phyloP scores from a whole-genome alignment of 345 rosid genomes.

The Gossypium arboreum region DNA sequence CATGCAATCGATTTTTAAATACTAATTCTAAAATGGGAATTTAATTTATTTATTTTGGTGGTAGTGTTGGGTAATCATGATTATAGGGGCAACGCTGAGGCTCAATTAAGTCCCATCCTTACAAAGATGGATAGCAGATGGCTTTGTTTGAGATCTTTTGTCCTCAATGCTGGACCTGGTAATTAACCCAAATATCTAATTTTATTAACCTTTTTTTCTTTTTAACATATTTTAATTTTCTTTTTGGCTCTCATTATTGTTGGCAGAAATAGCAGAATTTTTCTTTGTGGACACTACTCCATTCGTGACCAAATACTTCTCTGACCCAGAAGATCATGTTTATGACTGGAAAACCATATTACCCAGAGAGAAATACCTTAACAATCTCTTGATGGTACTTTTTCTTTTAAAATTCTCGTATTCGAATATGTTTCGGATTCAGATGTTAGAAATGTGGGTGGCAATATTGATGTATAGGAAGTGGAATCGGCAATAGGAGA shows the following conservation, averaged over 20 bases:
- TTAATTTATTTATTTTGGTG: background rate
- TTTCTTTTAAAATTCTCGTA: background rate
- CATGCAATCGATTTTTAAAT: background rate
- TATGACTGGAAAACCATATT: constrained; percentile 40
- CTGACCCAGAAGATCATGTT: constrained; percentile 20
- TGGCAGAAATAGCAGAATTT: constrained; percentile 34
- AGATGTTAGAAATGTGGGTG: background rate
- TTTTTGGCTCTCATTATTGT: background rate
- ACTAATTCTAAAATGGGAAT: no score
- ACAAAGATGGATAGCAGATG: constrained; percentile 39
- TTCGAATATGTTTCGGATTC: background rate
- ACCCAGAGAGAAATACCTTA: constrained; percentile 30
- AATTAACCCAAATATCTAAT: background rate
- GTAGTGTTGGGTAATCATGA: constrained; percentile 66
- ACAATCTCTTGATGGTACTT: constrained; percentile 26
- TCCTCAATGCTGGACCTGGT: constrained; percentile 36
- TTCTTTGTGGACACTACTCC: constrained; percentile 49
- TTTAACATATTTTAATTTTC: background rate
- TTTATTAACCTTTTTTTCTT: background rate
- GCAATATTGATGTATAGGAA: constrained; percentile 20
- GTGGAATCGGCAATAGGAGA: constrained; percentile 34
- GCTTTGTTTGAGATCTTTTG: constrained; percentile 48
- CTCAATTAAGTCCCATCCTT: constrained; percentile 45
- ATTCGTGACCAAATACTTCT: constrained; percentile 36
- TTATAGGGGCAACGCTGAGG: constrained; percentile 52